Base-by-base conservation (phyloP, 176 grass and related monocot genomes). In the Triticum dicoccoides region DNA sequence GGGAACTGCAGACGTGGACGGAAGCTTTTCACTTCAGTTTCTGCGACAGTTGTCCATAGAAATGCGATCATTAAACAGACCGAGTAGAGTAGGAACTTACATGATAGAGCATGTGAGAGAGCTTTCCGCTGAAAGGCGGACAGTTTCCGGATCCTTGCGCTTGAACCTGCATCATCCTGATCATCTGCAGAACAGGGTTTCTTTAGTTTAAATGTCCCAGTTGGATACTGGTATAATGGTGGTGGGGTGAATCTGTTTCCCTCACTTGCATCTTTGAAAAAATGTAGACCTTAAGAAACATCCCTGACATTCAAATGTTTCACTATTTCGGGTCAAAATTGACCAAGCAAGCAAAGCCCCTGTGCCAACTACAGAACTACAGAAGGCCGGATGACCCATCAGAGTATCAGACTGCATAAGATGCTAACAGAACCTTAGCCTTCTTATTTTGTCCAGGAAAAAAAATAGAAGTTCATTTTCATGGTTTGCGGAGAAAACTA, bases 81-180 rank as follows among this genome's bases (percentile, higher is more conserved):
- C 0, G 15, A 35, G 18, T 11, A 20, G 14, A 78, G 13, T 6
- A 82, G 52, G 63, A 58, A 83, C 90, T 87, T 88, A 94, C 96
- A 98, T 79, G 92, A 96, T 61, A 96, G 65, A 77, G 96, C 96
- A 86, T 96, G 96, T 18, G 83, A 84, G 52, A 98, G 93, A 64
- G 89, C 92, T 90, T 90, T 98, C 79, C 72, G 89, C 84, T 98
- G 96, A 81, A 98, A 98, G 63, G 87, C 88, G 2, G 96, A 89
- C 14, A 96, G 90, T 84, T 94, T 98, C 70, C 72, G 84, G 67
- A 92, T 81, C 88, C 96, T 94, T 51, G 44, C 85, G 35, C 79
- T 89, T 21, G 77, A 82, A 69, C 69, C 80, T 58, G 75, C 84
- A 66, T 85, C 86, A 21, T 73, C 84, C 77, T 87, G 83, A 68